These are phyloP conservation scores for Panicum hallii DNA, from an alignment of 202 grass and related monocot genomes.

Conservation along the genomic window DNA sequence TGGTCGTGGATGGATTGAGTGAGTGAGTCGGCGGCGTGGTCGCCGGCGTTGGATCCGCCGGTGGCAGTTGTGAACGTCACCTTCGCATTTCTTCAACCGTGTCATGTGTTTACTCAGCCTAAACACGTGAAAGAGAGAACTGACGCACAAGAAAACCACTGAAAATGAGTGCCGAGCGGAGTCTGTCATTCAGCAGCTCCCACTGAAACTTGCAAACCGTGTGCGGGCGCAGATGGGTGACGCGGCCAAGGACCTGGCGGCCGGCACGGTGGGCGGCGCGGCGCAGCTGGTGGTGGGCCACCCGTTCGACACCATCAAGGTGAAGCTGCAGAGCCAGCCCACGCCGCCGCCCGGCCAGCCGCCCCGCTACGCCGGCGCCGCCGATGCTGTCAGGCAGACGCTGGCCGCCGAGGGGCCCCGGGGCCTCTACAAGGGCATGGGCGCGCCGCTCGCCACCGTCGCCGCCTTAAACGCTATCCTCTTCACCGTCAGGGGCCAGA, in stretches of 20 bases:
- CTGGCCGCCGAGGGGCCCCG: constrained; percentile 65
- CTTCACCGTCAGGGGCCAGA: constrained; percentile 81
- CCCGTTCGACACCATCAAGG: constrained; percentile 89
- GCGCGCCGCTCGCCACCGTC: constrained; percentile 87
- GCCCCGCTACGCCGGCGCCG: constrained; percentile 69
- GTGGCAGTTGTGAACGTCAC: no score
- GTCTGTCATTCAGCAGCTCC: background rate
- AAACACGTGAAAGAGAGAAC: no score
- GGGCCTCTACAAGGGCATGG: constrained; percentile 93
- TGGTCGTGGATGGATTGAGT: background rate
- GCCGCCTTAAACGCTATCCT: constrained; percentile 86
- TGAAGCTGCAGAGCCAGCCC: constrained; percentile 93
- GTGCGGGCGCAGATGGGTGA: constrained; percentile 69
- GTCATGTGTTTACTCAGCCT: no score
- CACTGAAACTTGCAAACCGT: background rate
- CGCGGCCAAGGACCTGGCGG: constrained; percentile 75
- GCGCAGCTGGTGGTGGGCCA: constrained; percentile 57
- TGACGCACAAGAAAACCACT: no score
- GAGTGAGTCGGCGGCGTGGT: no score
- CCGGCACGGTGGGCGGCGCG: constrained; percentile 62
- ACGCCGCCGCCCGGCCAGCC: constrained; percentile 59
- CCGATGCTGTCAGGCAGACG: constrained; percentile 75
- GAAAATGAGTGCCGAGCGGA: no score
- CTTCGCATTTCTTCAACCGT: no score
- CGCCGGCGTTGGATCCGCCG: no score